phyloP scores from a whole-genome alignment of 768 basidiomycete genomes.

The Tylopilus plumbeoviolaceoides region DNA sequence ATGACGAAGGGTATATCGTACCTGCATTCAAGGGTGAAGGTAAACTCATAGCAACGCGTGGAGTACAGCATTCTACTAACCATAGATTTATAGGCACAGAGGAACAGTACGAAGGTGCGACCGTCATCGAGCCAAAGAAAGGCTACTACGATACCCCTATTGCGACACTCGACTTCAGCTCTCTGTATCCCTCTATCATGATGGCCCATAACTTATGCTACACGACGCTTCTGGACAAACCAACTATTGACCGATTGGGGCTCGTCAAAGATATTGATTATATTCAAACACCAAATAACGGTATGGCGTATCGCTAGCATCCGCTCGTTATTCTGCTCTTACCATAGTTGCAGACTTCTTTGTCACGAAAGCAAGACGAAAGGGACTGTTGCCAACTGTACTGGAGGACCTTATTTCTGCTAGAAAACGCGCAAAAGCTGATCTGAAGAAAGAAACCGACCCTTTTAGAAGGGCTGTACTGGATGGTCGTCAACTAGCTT shows the following conservation, averaged over 20 bases:
- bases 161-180: slow-evolving; percentile 97
- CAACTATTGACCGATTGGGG: slow-evolving; percentile 69
- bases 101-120: slow-evolving; percentile 98
- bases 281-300: slow-evolving; percentile 92
- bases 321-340: background rate
- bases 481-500: slow-evolving; percentile 93
- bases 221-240: slow-evolving; percentile 86
- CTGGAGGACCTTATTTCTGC: slow-evolving; percentile 92
- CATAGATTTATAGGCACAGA: slow-evolving; percentile 59
- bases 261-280: slow-evolving; percentile 88
- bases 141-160: slow-evolving; percentile 97
- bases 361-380: slow-evolving; percentile 63
- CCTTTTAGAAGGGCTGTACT: slow-evolving; percentile 96
- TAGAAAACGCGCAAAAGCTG: slow-evolving; percentile 91
- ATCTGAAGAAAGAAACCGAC: slow-evolving; percentile 94
- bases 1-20: slow-evolving; percentile 85
- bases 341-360: slow-evolving; percentile 67
- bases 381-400: slow-evolving; percentile 88
- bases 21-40: slow-evolving; percentile 87
- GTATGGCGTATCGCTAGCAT: slow-evolving; percentile 36
- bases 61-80: background rate
- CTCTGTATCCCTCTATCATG: slow-evolving; percentile 99
- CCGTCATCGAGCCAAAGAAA: slow-evolving; percentile 94
- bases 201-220: slow-evolving; percentile 99
- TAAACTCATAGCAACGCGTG: slow-evolving; percentile 21